Evolutionary conservation across 345 rosid species (phyloP), one percentile per base, ranked within the genome.

Genomic region (Citrus trifoliata): DNA sequence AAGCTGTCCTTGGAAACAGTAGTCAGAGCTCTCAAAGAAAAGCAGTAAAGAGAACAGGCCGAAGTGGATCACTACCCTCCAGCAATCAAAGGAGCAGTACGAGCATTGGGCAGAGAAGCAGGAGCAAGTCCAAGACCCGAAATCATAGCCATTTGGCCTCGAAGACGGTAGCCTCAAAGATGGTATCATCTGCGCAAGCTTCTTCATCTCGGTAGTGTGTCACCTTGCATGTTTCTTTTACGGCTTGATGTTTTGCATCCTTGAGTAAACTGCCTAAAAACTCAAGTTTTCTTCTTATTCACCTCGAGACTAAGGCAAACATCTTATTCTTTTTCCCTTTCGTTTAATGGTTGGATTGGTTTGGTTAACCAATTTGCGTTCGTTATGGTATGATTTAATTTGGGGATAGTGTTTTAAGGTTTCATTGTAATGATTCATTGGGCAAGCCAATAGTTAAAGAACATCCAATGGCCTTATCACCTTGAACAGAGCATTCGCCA

Each of bases 1-100:
- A 83, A 87, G 97, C 99, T 32, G 97, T 95, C 2, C 84, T 93
- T 35, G 92, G 97, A 21, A 84, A 74, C 38, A 73, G 86, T 67
- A 73, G 78, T 65, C 78, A 80, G 81, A 79, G 80, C 78, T 77
- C 85, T 16, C 82, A 84, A 32, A 83, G 89, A 82, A 90, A 73
- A 76, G 71, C 83, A 42, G 76, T 12, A 28, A 82, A 76, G 85
- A 79, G 86, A 85, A 80, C 46, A 38, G 83, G 79, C 82, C 78
- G 81, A 60, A 81, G 84, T 18, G 81, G 81, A 62, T 76, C 88
- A 27, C 22, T 40, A 65, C n/a, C 80, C 59, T 77, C 86, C 62
- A 79, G 74, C 32, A 40, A 30, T 60, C 88, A 74, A 56, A 82
- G 89, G 67, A 70, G 78, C 82, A 76, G 60, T 63, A 59, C 10